Conservation (phyloP, 2,329 filamentous ascomycete genomes). For the Colletotrichum cuscutae region DNA sequence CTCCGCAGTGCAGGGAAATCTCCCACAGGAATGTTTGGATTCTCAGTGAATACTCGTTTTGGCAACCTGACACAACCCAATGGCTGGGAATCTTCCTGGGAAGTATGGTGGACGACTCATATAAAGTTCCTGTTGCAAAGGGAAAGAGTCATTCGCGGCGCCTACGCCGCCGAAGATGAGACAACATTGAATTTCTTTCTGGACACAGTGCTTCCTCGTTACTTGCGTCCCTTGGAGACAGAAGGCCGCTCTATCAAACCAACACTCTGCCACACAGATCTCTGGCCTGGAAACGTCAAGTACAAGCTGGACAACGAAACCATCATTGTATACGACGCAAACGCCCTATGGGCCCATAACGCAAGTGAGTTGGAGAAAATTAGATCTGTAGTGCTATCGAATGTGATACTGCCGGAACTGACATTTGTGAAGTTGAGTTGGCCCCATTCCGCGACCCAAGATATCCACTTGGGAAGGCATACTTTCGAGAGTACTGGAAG, state of each 20-base stretch:
- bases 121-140: conserved; percentile 37
- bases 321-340: conserved; percentile 39
- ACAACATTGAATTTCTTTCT: neutral
- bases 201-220: neutral
- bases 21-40: conserved; percentile 38
- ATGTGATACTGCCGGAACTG: too few relatives aligned
- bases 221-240: conserved; percentile 38
- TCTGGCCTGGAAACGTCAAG: conserved; percentile 42
- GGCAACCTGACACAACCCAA: conserved; percentile 36
- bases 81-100: conserved; percentile 39
- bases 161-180: neutral
- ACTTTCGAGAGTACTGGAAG: conserved; percentile 41
- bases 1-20: conserved; percentile 39
- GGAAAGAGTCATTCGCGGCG: conserved; percentile 35
- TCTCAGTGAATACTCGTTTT: conserved; percentile 15
- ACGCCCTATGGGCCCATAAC: conserved; percentile 40
- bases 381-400: neutral
- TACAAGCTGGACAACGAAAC: conserved; percentile 27
- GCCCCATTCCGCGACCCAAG: conserved; percentile 40
- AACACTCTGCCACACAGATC: conserved; percentile 39
- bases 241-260: conserved; percentile 38
- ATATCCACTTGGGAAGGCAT: conserved; percentile 39
- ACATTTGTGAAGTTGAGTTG: conserved; percentile 34
- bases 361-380: conserved; percentile 34
- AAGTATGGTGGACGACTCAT: conserved; percentile 38